Percentiles rank a stretch among this genome's conserved stretches.
Conservation (phyloP, 2,329 filamentous ascomycete species). For the Sporothrix dimorphospora region DNA sequence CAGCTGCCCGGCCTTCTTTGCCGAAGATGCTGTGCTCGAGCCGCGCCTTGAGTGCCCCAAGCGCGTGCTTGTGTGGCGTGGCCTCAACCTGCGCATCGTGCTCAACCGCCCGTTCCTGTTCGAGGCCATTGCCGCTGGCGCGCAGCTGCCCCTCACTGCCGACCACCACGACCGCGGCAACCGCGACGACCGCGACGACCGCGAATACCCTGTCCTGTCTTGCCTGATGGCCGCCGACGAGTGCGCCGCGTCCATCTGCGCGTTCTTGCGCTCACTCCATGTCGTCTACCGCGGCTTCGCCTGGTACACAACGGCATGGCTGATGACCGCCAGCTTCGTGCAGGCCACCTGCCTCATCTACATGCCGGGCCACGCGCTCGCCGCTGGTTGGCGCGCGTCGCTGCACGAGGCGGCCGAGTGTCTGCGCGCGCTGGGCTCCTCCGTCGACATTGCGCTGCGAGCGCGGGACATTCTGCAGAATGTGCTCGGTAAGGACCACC, state of each 20-base stretch:
- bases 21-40: neutral
- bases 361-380: conserved; percentile 6
- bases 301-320: conserved; percentile 15
- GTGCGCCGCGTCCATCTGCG: conserved; percentile 6
- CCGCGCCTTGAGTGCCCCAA: conserved; percentile 12
- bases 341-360: conserved; percentile 19
- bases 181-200: no score
- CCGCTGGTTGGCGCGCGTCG: neutral
- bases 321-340: conserved; percentile 19
- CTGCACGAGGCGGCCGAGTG: neutral
- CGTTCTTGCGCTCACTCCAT: neutral
- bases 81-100: conserved; percentile 14
- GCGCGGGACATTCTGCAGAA: neutral
- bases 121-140: conserved; percentile 10
- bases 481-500: neutral
- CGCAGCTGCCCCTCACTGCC: neutral
- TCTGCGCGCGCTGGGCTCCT: neutral
- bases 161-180: neutral
- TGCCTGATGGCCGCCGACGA: conserved; percentile 4
- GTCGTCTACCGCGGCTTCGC: conserved; percentile 5
- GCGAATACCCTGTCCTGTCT: neutral
- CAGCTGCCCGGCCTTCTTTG: neutral
- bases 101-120: conserved; percentile 17
- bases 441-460: neutral
- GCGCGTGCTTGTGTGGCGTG: conserved; percentile 7